Conservation (phyloP, 164 flowering plant species). For the Protea cynaroides region DNA sequence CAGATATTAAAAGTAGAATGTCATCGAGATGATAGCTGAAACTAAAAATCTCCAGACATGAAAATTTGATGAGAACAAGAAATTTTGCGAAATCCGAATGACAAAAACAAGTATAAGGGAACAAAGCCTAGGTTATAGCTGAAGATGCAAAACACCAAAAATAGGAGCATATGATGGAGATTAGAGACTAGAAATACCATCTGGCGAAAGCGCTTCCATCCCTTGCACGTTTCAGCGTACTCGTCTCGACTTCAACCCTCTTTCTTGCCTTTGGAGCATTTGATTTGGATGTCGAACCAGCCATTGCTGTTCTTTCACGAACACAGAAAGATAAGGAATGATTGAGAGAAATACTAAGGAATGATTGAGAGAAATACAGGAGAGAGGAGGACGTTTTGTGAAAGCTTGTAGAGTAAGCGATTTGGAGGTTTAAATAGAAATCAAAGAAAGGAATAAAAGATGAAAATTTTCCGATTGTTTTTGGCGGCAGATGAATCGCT, state of each 20-base stretch:
- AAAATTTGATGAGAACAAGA: background rate
- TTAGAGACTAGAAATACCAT: conserved; percentile 57
- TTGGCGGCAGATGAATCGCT: conserved; percentile 11
- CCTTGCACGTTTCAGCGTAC: conserved; percentile 56
- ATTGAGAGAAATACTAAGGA: conserved; percentile 1
- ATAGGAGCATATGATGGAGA: no score
- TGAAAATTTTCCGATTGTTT: background rate
- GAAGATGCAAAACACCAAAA: background rate
- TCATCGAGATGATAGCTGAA: background rate
- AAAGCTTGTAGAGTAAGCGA: no score
- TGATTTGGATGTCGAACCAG: conserved; percentile 28
- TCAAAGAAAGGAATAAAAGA: background rate
- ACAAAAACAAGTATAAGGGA: no score
- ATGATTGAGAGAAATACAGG: no score
- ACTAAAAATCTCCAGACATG: no score
- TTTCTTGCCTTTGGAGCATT: conserved; percentile 55
- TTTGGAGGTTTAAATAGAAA: background rate
- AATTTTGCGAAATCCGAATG: no score
- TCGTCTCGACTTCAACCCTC: conserved; percentile 54
- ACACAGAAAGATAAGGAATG: conserved; percentile 2
- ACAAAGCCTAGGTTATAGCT: background rate
- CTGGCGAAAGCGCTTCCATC: conserved; percentile 82
- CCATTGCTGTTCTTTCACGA: conserved; percentile 9
- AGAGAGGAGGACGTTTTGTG: no score
- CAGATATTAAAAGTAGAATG: no score